These are phyloP conservation scores for Apiospora koreana DNA, from an alignment of 2,329 filamentous ascomycete genomes.

Conservation along the genomic window DNA sequence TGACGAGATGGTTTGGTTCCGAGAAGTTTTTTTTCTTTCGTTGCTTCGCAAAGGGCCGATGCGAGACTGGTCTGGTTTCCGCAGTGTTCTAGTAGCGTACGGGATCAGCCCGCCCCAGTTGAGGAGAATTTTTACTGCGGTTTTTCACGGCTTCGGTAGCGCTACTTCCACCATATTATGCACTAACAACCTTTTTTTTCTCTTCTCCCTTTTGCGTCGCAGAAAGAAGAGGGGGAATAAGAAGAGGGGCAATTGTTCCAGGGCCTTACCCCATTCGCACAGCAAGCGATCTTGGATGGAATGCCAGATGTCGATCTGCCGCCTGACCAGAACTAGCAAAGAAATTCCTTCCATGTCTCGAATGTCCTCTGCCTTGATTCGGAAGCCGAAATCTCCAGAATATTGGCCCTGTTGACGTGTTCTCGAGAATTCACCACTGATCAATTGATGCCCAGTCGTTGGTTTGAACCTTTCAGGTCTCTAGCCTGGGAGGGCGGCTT, in stretches of 20 bases:
- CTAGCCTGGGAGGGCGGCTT: not conserved
- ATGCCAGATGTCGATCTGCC: conserved; percentile 8
- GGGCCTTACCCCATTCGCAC: conserved; percentile 1
- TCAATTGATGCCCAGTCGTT: not conserved
- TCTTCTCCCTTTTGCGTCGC: not conserved
- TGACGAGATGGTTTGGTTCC: not conserved
- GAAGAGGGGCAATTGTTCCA: not conserved
- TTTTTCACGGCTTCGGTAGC: not conserved
- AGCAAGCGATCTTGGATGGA: not conserved
- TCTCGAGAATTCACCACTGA: not conserved
- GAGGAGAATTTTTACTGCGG: not conserved
- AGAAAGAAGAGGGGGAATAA: not conserved
- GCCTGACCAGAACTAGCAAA: conserved; percentile 2
- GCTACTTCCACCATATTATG: not conserved
- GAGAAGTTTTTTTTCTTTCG: not conserved
- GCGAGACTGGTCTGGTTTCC: not conserved
- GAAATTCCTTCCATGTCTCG: not conserved
- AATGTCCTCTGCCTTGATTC: not conserved
- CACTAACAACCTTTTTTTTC: not conserved
- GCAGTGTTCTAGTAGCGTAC: not conserved
- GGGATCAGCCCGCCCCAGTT: not conserved
- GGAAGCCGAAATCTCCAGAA: not conserved
- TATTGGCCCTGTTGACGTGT: not conserved
- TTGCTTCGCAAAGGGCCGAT: not conserved
- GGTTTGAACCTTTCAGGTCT: not conserved